phyloP scores from a whole-genome alignment of 148 eudicot genomes.

The Arbutus unedo region DNA sequence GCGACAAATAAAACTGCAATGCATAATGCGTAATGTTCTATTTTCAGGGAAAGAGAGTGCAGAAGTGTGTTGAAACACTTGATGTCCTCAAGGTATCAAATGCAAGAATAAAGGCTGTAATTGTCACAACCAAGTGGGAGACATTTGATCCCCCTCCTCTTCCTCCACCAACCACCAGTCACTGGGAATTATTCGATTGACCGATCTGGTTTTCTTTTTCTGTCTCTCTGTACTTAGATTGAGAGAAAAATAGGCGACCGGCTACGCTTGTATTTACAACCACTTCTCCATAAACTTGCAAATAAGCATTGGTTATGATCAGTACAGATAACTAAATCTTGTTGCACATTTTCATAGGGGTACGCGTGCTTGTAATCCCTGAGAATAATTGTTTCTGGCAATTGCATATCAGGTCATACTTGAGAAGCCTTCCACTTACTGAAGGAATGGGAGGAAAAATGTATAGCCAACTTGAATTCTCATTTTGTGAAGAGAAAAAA shows the following conservation, averaged over 20 bases:
- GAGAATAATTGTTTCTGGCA: no score
- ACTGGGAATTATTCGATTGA: slow-evolving; percentile 45
- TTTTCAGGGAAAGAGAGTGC: slow-evolving; percentile 41
- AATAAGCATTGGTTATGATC: not conserved
- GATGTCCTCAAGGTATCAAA: slow-evolving; percentile 41
- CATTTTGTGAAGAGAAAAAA: no score
- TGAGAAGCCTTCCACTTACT: no score
- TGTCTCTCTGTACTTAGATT: not conserved
- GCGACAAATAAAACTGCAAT: no score
- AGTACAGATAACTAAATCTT: not conserved
- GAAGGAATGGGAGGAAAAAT: no score
- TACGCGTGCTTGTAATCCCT: not conserved
- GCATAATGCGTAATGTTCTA: not conserved
- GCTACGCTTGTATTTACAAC: not conserved
- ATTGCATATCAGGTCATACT: no score
- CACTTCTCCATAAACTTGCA: not conserved
- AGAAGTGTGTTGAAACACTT: slow-evolving; percentile 49
- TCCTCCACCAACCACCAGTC: slow-evolving; percentile 21
- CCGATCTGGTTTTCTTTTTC: not conserved
- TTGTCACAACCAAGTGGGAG: slow-evolving; percentile 37
- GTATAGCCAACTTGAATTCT: no score
- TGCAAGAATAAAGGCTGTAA: slow-evolving; percentile 26
- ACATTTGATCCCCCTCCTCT: slow-evolving; percentile 30
- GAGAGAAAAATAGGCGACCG: not conserved
- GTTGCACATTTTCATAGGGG: not conserved